Evolutionary conservation across 805 yeast species (phyloP), one percentile per base, ranked within the genome.

Genomic region (Candida qinlingensis): DNA sequence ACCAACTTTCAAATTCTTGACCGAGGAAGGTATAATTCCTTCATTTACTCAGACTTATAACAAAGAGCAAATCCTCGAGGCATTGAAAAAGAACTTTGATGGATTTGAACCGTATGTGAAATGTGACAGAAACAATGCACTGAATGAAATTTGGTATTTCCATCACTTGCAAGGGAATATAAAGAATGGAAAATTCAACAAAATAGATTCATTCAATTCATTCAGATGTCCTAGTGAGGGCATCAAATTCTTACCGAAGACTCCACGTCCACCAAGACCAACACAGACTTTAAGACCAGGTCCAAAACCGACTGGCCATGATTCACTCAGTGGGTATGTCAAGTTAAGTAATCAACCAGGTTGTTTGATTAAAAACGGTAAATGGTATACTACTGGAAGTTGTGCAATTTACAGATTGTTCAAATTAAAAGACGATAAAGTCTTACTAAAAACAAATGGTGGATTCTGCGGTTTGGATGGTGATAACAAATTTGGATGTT

Each of bases 341-440:
- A 74, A 69, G 46, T 66, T 80, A 11, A 61, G 73, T 19, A 77
- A 69, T 39, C 76, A 82, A 49, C 54, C 65, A 5, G 96, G 96
- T 8, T 88, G 96, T 66, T 69, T 92, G 50, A 92, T 91, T 59
- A 79, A 86, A 51, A 86, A 80, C 59, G 99, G 99, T 4, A 77
- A 80, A 55, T 91, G 96, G 94, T 87, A 84, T 67, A 62, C 76
- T 5, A 63, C 69, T 38, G 97, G 97, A 1, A 80, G 94, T 0
- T 92, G 97, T 66, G 98, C 97, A 5, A 80, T 85, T 5, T 91
- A 74, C 67, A 73, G 73, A 28, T 57, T 86, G 28, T 59, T 42
- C 12, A 48, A 53, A n/a, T 33, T 46, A 7, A 30, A 34, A 12
- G 39, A 37, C n/a, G 33, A 39, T 8, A 53, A 4, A 94, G 94